A percentile compares a stretch with the other conserved stretches of the same genome.
These are phyloP conservation scores for Vaccinium corymbosum DNA, from an alignment of 148 eudicot genomes.

Conservation along the genomic window DNA sequence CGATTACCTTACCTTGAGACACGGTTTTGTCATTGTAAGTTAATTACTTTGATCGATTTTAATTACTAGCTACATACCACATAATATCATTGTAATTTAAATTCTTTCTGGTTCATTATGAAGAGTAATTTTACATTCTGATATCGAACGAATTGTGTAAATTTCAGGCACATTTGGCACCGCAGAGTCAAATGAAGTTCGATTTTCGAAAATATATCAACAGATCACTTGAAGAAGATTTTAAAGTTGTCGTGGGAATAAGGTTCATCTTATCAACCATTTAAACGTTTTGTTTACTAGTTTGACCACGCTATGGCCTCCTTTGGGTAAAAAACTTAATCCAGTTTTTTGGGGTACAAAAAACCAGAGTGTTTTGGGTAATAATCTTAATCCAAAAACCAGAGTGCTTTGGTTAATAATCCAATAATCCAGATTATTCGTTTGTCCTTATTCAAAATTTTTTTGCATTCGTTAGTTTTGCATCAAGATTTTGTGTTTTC, in stretches of 20 bases:
- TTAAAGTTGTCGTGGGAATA: constrained; percentile 60
- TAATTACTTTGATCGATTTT: background rate
- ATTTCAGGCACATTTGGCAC: constrained; percentile 54
- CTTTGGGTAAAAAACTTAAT: too few species aligned
- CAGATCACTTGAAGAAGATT: constrained; percentile 57
- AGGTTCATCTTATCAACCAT: constrained; percentile 24
- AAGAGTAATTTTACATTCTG: too few species aligned
- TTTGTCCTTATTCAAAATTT: too few species aligned
- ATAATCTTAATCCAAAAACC: too few species aligned
- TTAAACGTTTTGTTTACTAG: background rate
- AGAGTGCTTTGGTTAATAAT: too few species aligned
- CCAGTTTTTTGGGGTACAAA: too few species aligned
- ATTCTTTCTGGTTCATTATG: background rate
- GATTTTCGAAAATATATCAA: constrained; percentile 57
- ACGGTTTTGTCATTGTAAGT: constrained; percentile 45
- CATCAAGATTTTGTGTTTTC: too few species aligned
- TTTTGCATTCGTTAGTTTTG: too few species aligned
- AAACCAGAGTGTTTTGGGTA: too few species aligned
- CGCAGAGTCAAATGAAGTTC: constrained; percentile 33
- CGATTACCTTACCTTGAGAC: constrained; percentile 38
- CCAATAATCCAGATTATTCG: too few species aligned
- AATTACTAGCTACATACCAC: background rate
- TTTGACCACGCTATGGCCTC: background rate
- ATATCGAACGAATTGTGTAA: background rate
- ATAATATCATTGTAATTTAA: background rate